Conservation (phyloP, 73 alveolate species). For the Uronychia binucleata region DNA sequence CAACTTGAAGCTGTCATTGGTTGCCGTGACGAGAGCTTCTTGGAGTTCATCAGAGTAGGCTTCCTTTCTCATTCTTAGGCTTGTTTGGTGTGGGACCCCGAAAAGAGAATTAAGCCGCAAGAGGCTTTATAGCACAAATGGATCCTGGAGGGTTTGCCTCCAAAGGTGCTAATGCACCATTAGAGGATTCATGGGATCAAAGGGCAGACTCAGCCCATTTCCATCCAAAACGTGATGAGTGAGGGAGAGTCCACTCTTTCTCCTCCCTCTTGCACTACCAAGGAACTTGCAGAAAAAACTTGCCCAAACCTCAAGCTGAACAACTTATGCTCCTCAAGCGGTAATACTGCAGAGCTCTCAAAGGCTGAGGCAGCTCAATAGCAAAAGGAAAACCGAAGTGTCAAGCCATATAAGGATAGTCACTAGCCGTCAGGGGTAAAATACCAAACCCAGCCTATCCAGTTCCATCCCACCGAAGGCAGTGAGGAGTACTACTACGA, state of each 20-base stretch:
- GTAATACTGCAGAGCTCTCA: background rate
- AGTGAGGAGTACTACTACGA: background rate
- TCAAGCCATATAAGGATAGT: background rate
- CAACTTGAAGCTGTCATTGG: slow-evolving; percentile 30
- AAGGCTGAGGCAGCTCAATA: background rate
- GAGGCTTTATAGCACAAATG: slow-evolving; percentile 85
- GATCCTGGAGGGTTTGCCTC: slow-evolving; percentile 82
- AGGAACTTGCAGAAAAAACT: background rate
- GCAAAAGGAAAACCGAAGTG: background rate
- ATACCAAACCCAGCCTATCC: background rate
- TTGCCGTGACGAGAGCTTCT: slow-evolving; percentile 59
- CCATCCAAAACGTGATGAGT: background rate
- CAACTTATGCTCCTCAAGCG: background rate
- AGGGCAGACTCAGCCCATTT: background rate
- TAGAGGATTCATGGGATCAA: slow-evolving; percentile 29
- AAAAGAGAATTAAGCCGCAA: slow-evolving; percentile 74
- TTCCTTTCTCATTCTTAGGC: background rate
- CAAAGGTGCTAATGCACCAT: slow-evolving; percentile 57
- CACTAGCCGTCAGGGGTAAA: background rate
- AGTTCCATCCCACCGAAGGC: background rate
- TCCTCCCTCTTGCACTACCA: background rate
- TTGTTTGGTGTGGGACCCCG: slow-evolving; percentile 88
- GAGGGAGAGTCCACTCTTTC: background rate
- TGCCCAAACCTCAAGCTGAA: background rate
- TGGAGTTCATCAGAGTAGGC: slow-evolving; percentile 42